A percentile compares a stretch with the other conserved stretches of the same genome.
Evolutionary conservation across 148 eudicot genomes (phyloP).

Genomic region (Tetragonia tetragonoides): DNA sequence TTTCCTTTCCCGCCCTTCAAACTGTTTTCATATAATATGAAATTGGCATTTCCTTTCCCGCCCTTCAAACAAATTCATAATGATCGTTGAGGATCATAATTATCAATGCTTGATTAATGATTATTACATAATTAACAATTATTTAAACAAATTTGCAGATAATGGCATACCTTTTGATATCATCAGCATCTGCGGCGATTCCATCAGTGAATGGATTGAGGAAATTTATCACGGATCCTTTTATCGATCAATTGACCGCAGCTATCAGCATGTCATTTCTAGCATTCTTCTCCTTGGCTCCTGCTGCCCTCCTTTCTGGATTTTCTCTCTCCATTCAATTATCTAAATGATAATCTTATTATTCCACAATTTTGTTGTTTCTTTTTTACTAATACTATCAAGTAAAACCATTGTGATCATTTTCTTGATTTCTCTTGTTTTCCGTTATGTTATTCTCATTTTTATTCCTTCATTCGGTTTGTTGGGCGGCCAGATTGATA

Average conservation of each 20-base stretch:
- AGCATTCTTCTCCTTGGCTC: constrained; percentile 51
- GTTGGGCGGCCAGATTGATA: too few relatives aligned
- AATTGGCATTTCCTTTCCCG: too few relatives aligned
- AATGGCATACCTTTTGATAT: constrained; percentile 53
- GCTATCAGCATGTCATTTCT: constrained; percentile 71
- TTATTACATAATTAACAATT: too few relatives aligned
- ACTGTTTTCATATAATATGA: too few relatives aligned
- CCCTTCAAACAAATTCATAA: neutral
- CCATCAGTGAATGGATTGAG: constrained; percentile 43
- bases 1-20: too few relatives aligned
- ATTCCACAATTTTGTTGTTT: neutral
- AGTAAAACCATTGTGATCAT: neutral
- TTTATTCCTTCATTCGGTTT: too few relatives aligned
- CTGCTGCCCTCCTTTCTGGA: constrained; percentile 67
- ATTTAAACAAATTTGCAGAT: constrained; percentile 33
- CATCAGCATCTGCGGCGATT: constrained; percentile 63
- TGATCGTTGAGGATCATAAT: neutral
- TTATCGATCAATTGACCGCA: constrained; percentile 45
- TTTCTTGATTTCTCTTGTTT: neutral
- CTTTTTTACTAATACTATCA: neutral
- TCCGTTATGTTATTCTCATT: neutral
- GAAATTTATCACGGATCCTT: constrained; percentile 22
- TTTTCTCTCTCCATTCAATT: constrained; percentile 47
- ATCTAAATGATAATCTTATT: neutral
- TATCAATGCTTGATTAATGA: neutral